Conservation (phyloP, 1,284 basidiomycete genomes). For the Vanrija sp. region DNA sequence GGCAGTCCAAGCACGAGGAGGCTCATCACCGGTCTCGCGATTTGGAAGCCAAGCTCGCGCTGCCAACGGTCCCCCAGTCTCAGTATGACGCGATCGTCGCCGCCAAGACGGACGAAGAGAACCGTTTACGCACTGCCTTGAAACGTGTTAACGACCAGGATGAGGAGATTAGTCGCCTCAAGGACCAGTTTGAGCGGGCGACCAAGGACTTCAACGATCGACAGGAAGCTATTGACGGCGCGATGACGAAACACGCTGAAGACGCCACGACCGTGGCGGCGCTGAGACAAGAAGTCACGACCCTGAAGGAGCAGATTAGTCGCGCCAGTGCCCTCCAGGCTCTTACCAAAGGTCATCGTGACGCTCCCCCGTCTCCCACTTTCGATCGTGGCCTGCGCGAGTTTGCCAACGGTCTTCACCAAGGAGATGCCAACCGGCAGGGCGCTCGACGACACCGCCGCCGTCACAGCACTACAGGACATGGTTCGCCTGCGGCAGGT, state of each 20-base stretch:
- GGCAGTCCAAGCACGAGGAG: constrained; percentile 85
- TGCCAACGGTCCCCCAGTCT: constrained; percentile 67
- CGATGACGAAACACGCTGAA: constrained; percentile 60
- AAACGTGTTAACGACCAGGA: constrained; percentile 77
- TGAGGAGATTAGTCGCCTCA: constrained; percentile 72
- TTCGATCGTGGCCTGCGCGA: constrained; percentile 32
- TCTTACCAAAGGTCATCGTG: constrained; percentile 60
- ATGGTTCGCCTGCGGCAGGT: constrained; percentile 11
- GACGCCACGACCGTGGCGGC: constrained; percentile 80
- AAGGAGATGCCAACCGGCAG: background rate
- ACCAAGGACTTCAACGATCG: constrained; percentile 69
- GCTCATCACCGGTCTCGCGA: constrained; percentile 72
- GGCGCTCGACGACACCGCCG: constrained; percentile 54
- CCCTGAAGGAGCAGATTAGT: constrained; percentile 89
- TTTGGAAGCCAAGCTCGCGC: constrained; percentile 66
- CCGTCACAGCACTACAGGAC: constrained; percentile 42
- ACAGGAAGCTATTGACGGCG: constrained; percentile 58
- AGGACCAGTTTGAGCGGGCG: constrained; percentile 61
- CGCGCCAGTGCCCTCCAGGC: constrained; percentile 84
- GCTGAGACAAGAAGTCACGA: constrained; percentile 87
- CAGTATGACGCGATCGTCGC: constrained; percentile 72
- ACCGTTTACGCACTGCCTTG: constrained; percentile 70
- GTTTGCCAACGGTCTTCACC: constrained; percentile 66
- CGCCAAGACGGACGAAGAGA: constrained; percentile 77
- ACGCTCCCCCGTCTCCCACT: constrained; percentile 71